A percentile compares a stretch with the other conserved stretches of the same genome.
Conservation (phyloP, 2,329 filamentous ascomycete genomes). For the Phialophora macrospora region DNA sequence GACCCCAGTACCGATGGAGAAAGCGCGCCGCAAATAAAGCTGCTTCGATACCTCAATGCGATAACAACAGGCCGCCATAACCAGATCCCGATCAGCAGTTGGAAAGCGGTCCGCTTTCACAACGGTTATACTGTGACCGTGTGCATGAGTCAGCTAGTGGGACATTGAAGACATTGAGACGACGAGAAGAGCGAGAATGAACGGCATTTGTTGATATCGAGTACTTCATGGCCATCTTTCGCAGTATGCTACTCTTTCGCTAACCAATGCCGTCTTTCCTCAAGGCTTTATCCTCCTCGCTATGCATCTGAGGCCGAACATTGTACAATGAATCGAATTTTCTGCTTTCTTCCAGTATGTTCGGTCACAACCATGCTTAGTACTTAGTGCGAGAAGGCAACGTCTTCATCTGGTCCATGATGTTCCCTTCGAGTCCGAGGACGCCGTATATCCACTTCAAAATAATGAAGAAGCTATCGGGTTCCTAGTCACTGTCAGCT, state of each 20-base stretch:
- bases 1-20: background rate
- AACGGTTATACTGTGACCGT: background rate
- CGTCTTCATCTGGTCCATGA: conserved; percentile 40
- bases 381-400: conserved; percentile 38
- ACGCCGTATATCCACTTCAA: conserved; percentile 47
- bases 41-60: background rate
- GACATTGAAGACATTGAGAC: background rate
- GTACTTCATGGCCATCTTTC: background rate
- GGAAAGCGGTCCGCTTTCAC: background rate
- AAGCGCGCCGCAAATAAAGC: conserved; percentile 1
- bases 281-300: background rate
- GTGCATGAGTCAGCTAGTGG: background rate
- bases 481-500: conserved; percentile 51
- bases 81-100: background rate
- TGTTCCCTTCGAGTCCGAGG: conserved; percentile 37
- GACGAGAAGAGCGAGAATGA: background rate
- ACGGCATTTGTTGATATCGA: background rate
- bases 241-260: background rate
- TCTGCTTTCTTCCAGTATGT: background rate
- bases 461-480: conserved; percentile 49
- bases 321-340: conserved; percentile 4
- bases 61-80: background rate
- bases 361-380: conserved; percentile 14
- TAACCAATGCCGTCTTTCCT: background rate
- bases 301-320: conserved; percentile 10